phyloP scores from a whole-genome alignment of 495 filamentous ascomycete genomes.

The Friedmanniomyces simplex region DNA sequence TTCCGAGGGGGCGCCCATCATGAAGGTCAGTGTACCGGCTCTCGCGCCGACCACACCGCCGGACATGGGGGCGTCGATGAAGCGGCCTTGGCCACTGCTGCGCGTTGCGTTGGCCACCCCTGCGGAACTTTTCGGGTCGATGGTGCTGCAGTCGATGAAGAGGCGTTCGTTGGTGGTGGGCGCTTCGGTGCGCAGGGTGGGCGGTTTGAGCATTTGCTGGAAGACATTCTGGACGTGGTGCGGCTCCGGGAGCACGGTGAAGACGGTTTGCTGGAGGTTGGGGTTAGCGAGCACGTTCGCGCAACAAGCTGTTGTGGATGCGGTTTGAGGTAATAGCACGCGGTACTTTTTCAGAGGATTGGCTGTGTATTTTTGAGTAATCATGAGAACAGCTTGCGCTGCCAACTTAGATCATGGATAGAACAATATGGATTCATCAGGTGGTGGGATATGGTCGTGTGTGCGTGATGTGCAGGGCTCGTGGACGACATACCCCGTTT shows the following conservation, averaged over 20 bases:
- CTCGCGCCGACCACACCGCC: slow-evolving; percentile 40
- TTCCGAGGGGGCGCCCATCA: slow-evolving; percentile 61
- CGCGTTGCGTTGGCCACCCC: slow-evolving; percentile 7
- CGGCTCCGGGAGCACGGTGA: slow-evolving; percentile 26
- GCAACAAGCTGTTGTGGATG: neutral
- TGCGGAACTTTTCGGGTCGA: slow-evolving; percentile 18
- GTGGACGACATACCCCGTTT: slow-evolving; percentile 32
- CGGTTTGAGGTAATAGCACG: neutral
- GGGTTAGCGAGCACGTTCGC: neutral
- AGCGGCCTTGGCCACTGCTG: slow-evolving; percentile 18
- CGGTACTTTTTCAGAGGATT: slow-evolving; percentile 35
- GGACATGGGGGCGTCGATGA: slow-evolving; percentile 35
- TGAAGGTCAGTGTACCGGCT: slow-evolving; percentile 45
- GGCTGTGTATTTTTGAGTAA: slow-evolving; percentile 31
- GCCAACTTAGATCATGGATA: slow-evolving; percentile 40
- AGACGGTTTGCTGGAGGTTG: slow-evolving; percentile 20
- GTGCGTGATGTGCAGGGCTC: neutral
- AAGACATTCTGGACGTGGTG: slow-evolving; percentile 26
- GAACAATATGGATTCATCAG: slow-evolving; percentile 28
- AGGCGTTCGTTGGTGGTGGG: slow-evolving; percentile 30
- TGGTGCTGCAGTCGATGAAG: slow-evolving; percentile 28
- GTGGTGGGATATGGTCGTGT: neutral
- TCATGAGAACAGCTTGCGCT: slow-evolving; percentile 29
- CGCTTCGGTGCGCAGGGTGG: slow-evolving; percentile 30
- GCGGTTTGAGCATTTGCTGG: slow-evolving; percentile 22